Base-by-base conservation (phyloP, 768 basidiomycete species). In the Lactarius evosmus region DNA sequence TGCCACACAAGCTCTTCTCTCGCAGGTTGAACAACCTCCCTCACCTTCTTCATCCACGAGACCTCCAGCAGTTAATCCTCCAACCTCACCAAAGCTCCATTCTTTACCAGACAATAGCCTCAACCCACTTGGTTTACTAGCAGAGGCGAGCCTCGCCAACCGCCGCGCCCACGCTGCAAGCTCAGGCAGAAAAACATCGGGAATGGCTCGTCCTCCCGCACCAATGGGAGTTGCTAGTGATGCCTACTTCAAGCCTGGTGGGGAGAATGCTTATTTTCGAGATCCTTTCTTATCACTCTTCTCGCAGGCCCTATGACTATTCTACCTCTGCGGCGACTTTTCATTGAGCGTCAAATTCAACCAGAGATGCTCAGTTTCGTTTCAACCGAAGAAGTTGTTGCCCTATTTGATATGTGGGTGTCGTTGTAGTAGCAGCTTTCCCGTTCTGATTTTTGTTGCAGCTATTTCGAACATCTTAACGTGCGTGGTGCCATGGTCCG, bases 321-420 rank as follows among this genome's bases (percentile, higher is more conserved):
- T 51, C 73, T 95, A 49, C 93, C 93, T 0, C 80, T 95, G 49
- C 84, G 91, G 33, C 80, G 91, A 57, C 74, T 94, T 63, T 91
- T 86, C 73, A 95, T 95, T 58, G 91, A 95, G 74, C 84, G 91
- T 27, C 90, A 95, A 73, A 77, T 95, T 33, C 93, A 95, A 70
- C 95, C 95, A 0, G 95, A 97, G 71, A 95, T 97, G 86, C 79
- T 98, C 44, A 92, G 80, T 67, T 95, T 96, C 67, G 88, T 93
- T 3, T 79, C 80, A 61, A 90, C 89, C 0, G 92, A 96, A 29
- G 93, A 98, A 71, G 95, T 98, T 44, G 85, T 94, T 22, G 89
- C 87, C 4, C 78, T 98, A 61, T 98, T 98, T 76, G 82, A 91
- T 72, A 93, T 98, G 91, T 93, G 62, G 67, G 88, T 82, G 25